phyloP scores from a whole-genome alignment of 1,284 basidiomycete species.

The Sanghuangporus weigelae region DNA sequence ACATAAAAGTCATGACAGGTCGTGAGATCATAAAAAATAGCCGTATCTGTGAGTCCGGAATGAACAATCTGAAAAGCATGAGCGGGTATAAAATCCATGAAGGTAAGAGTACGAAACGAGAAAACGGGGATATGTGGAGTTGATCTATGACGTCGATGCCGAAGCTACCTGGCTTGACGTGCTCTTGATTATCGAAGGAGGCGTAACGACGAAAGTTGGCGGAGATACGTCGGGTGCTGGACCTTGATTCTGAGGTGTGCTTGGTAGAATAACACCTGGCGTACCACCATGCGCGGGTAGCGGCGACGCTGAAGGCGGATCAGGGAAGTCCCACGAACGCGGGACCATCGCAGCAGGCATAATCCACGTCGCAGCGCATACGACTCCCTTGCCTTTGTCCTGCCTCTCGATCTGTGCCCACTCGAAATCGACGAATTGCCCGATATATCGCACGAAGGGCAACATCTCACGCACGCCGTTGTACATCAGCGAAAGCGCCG shows the following conservation, averaged over 20 bases:
- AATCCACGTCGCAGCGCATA: slow-evolving; percentile 81
- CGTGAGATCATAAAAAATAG: background rate
- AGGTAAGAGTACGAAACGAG: background rate
- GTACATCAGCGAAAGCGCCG: slow-evolving; percentile 60
- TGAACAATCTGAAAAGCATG: too few relatives aligned
- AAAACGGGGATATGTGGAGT: background rate
- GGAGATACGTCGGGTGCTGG: background rate
- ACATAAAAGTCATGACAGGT: background rate
- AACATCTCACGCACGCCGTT: slow-evolving; percentile 71
- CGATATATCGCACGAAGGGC: slow-evolving; percentile 74
- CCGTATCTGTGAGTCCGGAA: background rate
- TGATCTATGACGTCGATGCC: background rate
- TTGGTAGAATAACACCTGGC: background rate
- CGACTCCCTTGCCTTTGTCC: slow-evolving; percentile 67
- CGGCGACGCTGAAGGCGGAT: background rate
- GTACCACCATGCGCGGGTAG: background rate
- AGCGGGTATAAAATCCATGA: background rate
- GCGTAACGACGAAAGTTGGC: slow-evolving; percentile 11
- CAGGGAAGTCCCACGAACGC: slow-evolving; percentile 18
- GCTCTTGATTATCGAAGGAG: slow-evolving; percentile 10
- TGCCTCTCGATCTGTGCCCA: slow-evolving; percentile 57
- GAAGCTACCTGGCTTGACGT: background rate
- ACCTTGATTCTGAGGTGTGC: background rate
- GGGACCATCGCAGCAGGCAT: slow-evolving; percentile 66
- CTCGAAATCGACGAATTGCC: slow-evolving; percentile 70